Conservation (phyloP, 768 basidiomycete species). For the Epithele typhae region DNA sequence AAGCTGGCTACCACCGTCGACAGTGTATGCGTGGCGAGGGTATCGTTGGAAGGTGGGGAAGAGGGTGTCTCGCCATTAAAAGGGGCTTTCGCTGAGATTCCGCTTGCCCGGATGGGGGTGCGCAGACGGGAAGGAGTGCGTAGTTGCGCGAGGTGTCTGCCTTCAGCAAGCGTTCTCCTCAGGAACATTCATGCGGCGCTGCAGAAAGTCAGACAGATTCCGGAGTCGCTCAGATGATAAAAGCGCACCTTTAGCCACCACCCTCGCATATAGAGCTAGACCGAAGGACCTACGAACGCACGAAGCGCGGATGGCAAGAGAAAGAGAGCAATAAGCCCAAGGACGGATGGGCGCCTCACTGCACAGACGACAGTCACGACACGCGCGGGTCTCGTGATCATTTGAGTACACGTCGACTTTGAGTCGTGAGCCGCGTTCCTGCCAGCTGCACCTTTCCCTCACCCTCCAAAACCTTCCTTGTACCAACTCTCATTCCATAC, state of each 20-base stretch:
- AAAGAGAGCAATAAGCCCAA: not conserved
- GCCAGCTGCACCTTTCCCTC: conserved; percentile 4
- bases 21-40: conserved; percentile 20
- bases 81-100: no score
- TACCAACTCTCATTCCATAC: conserved; percentile 11
- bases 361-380: no score
- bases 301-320: no score
- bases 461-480: conserved; percentile 6
- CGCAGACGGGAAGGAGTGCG: conserved; percentile 45
- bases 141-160: conserved; percentile 27
- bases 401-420: conserved; percentile 12
- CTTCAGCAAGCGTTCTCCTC: conserved; percentile 30
- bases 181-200: conserved; percentile 62
- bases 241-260: conserved; percentile 7
- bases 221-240: not conserved
- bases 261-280: not conserved
- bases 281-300: not conserved
- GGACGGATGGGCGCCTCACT: not conserved
- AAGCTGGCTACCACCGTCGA: not conserved
- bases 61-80: no score
- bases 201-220: not conserved
- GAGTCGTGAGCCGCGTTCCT: not conserved
- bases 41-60: no score
- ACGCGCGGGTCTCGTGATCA: conserved; percentile 9
- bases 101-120: conserved; percentile 30